Evolutionary conservation across 2,329 filamentous ascomycete genomes (phyloP), one percentile per base, ranked within the genome.

Genomic region (Epicoccum nigrum): DNA sequence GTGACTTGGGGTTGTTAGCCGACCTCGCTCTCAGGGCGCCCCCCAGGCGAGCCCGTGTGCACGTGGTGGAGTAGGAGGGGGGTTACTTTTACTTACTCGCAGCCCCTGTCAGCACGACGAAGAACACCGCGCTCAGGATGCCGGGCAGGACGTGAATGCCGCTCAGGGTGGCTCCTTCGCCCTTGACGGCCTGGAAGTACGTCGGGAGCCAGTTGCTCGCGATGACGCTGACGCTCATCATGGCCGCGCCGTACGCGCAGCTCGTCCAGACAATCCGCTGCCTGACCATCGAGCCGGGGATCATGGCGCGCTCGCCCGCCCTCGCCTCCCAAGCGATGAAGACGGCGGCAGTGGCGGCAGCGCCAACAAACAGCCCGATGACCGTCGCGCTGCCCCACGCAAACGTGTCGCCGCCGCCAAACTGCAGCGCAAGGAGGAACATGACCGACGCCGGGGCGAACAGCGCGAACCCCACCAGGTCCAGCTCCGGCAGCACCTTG

Each of bases 121-220:
- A 41, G 0, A 66, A 21, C 17, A 70, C 21, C 27, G 63, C 58
- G 9, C 54, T 54, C 23, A 75, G 32, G 6, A 69, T 76, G 20
- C 63, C 65, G 1, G 76, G 75, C 3, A 77, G 60, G 20, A 74
- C 56, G 13, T 73, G 61, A 0, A 77, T 67, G 2, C 76, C 76
- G 42, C 72, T 75, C 51, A 73, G 65, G 4, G 74, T 53, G 0
- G 75, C 71, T 0, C 67, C 62, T 8, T 68, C 64, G 7, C 68
- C 63, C 16, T 62, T 67, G 6, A 78, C 70, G 4, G 70, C 65
- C 40, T 79, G 77, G 45, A 77, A 78, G 46, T 74, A 78, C 1
- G 76, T 59, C n/a, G 65, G 67, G 5, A 71, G 19, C 46, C 51
- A 67, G 4, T 61, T 56, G 31, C 38, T 41, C 11, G 38, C 25